Conservation (phyloP, 176 grass and related monocot genomes). For the Oryza glaberrima region DNA sequence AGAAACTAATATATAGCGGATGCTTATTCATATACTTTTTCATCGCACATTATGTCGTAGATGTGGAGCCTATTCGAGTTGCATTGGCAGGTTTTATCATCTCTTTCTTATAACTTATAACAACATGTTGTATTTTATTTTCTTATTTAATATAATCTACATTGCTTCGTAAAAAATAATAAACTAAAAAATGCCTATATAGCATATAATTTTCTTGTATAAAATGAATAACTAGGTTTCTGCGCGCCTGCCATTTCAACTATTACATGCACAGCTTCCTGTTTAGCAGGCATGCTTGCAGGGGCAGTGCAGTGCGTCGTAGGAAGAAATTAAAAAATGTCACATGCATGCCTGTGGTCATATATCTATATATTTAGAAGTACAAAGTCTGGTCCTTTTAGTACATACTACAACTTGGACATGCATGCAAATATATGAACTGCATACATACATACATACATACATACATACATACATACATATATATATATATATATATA, state of each 20-base stretch:
- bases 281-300: not conserved
- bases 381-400: not conserved
- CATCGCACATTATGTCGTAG: too few relatives aligned
- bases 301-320: not conserved
- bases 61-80: too few relatives aligned
- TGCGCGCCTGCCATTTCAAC: not conserved
- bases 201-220: not conserved
- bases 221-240: not conserved
- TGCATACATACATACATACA: not conserved
- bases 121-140: not conserved
- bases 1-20: too few relatives aligned
- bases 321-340: constrained; percentile 22
- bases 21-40: too few relatives aligned
- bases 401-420: not conserved
- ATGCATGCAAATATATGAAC: not conserved
- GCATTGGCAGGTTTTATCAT: not conserved
- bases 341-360: constrained; percentile 1
- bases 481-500: not conserved
- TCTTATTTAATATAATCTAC: not conserved
- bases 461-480: too few relatives aligned
- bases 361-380: not conserved
- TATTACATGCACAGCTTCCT: not conserved
- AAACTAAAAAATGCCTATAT: not conserved
- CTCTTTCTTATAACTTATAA: not conserved
- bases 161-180: not conserved